Conservation (phyloP, 2,329 filamentous ascomycete genomes). For the Diplocarpon mali region DNA sequence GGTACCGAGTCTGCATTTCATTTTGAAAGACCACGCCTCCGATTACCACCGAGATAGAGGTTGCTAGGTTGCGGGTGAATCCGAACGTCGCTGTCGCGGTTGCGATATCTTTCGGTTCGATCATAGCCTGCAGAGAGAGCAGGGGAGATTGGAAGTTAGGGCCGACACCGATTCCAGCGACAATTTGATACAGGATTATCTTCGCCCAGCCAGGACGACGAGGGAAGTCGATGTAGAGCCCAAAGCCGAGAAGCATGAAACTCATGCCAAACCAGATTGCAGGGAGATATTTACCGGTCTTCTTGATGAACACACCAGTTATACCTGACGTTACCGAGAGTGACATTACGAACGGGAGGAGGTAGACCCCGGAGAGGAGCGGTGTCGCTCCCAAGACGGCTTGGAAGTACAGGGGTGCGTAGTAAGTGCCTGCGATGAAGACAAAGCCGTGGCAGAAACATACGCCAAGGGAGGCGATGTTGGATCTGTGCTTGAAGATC, state of each 20-base stretch:
- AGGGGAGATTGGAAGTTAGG: constrained; percentile 60
- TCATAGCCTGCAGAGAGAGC: constrained; percentile 54
- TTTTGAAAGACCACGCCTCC: constrained; percentile 42
- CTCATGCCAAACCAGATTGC: constrained; percentile 48
- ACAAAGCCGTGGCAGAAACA: constrained; percentile 62
- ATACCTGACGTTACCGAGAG: constrained; percentile 51
- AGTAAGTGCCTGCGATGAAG: constrained; percentile 18
- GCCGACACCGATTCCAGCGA: constrained; percentile 53
- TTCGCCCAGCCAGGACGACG: constrained; percentile 42
- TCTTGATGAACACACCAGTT: constrained; percentile 46
- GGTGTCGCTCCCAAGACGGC: constrained; percentile 34
- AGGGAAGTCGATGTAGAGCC: constrained; percentile 51
- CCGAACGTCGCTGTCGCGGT: constrained; percentile 53
- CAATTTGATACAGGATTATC: constrained; percentile 49
- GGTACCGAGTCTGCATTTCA: constrained; percentile 27
- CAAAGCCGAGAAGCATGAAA: constrained; percentile 53
- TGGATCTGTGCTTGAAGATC: constrained; percentile 57
- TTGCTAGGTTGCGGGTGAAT: constrained; percentile 44
- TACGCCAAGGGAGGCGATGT: constrained; percentile 52
- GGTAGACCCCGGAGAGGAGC: constrained; percentile 64
- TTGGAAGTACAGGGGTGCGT: constrained; percentile 62
- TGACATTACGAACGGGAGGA: constrained; percentile 59
- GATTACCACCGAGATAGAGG: constrained; percentile 37
- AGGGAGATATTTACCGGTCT: constrained; percentile 54
- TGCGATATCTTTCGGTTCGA: constrained; percentile 53